phyloP scores from a whole-genome alignment of 495 filamentous ascomycete species.

The Cairneyella variabilis region DNA sequence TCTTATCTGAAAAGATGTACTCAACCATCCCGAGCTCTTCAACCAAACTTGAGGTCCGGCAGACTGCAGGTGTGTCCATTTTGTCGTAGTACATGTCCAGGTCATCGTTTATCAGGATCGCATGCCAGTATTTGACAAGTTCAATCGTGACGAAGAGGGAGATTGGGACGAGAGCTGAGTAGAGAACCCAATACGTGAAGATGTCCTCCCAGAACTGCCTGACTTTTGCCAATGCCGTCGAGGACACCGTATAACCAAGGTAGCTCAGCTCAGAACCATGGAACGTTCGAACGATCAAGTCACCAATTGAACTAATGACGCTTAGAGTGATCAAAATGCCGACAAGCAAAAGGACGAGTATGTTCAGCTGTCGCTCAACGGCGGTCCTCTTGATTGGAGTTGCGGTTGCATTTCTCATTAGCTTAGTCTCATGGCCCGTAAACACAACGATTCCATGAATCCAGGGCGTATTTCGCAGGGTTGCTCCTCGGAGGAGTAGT shows the following conservation, averaged over 20 bases:
- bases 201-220: conserved; percentile 91
- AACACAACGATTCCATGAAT: conserved; percentile 96
- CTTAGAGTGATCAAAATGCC: conserved; percentile 79
- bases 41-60: conserved; percentile 91
- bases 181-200: conserved; percentile 98
- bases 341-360: conserved; percentile 86
- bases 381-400: conserved; percentile 96
- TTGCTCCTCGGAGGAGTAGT: conserved; percentile 87
- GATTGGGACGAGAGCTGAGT: conserved; percentile 94
- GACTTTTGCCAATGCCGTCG: conserved; percentile 47
- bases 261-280: conserved; percentile 59
- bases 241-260: conserved; percentile 54
- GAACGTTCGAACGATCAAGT: conserved; percentile 72
- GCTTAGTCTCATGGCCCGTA: conserved; percentile 96
- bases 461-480: conserved; percentile 95
- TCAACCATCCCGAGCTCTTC: conserved; percentile 98
- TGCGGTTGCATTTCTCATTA: conserved; percentile 98
- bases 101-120: conserved; percentile 95
- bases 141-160: conserved; percentile 97
- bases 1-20: conserved; percentile 99
- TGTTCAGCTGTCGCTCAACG: conserved; percentile 89
- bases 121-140: conserved; percentile 96
- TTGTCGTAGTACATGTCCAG: conserved; percentile 97
- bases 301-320: conserved; percentile 85
- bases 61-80: conserved; percentile 92